These are phyloP conservation scores for Botryosphaeria agaves DNA, from an alignment of 2,329 filamentous ascomycete genomes.

Conservation along the genomic window DNA sequence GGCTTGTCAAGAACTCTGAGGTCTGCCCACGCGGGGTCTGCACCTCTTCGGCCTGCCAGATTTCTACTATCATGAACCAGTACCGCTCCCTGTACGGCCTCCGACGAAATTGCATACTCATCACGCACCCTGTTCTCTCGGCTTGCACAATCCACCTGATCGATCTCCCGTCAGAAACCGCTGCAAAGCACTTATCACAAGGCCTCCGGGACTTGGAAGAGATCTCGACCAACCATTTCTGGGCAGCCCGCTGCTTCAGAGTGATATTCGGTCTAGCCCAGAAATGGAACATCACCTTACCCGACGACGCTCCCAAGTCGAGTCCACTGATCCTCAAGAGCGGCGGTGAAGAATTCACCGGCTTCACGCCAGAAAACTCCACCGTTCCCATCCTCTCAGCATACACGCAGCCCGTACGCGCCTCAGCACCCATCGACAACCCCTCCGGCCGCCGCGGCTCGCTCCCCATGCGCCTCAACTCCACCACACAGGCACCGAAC, in stretches of 20 bases:
- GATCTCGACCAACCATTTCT: conserved; percentile 5
- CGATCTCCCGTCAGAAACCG: conserved; percentile 7
- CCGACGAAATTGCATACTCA: conserved; percentile 6
- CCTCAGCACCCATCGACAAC: too few relatives aligned
- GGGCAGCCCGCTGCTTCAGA: conserved; percentile 5
- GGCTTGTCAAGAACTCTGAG: conserved; percentile 5
- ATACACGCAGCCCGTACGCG: too few relatives aligned
- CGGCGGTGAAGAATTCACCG: too few relatives aligned
- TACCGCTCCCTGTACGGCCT: conserved; percentile 5
- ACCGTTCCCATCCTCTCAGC: too few relatives aligned
- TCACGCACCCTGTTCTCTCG: conserved; percentile 6
- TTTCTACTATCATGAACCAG: conserved; percentile 5
- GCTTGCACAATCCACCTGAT: conserved; percentile 8
- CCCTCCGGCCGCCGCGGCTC: too few relatives aligned
- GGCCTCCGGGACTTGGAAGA: conserved; percentile 9
- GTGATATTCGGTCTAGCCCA: conserved; percentile 6
- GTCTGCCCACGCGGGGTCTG: conserved; percentile 5
- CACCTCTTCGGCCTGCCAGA: conserved; percentile 5
- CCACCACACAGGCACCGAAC: too few relatives aligned
- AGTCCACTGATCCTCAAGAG: too few relatives aligned
- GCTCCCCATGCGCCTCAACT: too few relatives aligned
- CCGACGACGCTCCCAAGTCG: too few relatives aligned
- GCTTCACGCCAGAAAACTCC: too few relatives aligned
- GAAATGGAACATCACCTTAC: conserved; percentile 9
- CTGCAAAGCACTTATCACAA: conserved; percentile 27